phyloP scores from a whole-genome alignment of 2,329 filamentous ascomycete genomes.

The Uncinocarpus reesii region DNA sequence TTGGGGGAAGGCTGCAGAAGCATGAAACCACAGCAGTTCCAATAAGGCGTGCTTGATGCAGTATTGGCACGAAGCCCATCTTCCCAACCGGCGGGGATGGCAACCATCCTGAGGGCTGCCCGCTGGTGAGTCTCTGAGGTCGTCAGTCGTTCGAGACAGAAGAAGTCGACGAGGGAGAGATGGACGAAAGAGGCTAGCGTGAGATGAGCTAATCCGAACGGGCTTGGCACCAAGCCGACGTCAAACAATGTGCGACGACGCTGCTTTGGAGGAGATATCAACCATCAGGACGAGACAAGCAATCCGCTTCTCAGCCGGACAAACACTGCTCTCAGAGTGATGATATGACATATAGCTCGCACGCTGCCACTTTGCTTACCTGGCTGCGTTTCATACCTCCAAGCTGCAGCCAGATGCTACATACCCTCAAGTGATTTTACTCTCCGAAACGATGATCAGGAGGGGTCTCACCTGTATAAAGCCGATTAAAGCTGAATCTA shows the following conservation, averaged over 20 bases:
- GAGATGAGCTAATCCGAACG: not conserved
- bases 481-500: not conserved
- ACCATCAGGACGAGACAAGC: too few species aligned
- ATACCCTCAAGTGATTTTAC: not conserved
- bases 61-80: too few species aligned
- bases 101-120: not conserved
- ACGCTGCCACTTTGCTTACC: not conserved
- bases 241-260: not conserved
- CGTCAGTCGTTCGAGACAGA: not conserved
- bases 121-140: not conserved
- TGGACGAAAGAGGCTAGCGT: not conserved
- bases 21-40: not conserved
- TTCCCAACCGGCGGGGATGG: not conserved
- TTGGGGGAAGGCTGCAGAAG: not conserved
- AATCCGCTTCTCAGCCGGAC: too few species aligned
- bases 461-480: not conserved
- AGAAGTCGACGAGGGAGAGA: not conserved
- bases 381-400: not conserved
- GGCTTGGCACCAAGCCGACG: slow-evolving; percentile 1
- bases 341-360: too few species aligned
- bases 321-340: too few species aligned
- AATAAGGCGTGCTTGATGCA: not conserved
- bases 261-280: not conserved
- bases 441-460: not conserved
- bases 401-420: not conserved